Base-by-base conservation (phyloP, 768 basidiomycete genomes). In the Leccinum obscurum region DNA sequence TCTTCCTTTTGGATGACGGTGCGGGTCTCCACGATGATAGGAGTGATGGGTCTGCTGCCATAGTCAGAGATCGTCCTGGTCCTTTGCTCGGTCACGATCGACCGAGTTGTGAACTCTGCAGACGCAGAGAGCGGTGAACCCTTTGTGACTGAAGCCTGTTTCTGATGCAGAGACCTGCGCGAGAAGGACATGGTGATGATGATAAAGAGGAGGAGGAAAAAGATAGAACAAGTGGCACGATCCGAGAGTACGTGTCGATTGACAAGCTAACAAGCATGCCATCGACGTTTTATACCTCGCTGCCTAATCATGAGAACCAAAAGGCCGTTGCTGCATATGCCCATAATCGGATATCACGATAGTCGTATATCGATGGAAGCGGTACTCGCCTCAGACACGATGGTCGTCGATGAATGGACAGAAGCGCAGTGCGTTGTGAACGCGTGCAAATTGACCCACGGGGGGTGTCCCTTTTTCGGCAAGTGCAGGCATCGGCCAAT, bases 1-100 rank as follows among this genome's bases (percentile, higher is more conserved):
- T 68, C 67, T 5, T 72, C 70, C 54, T 65, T 72, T 54, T 63
- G 68, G 44, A 65, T 66, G 9, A 58, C 22, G 14, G 60, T n/a
- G 15, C 64, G 65, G 15, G 65, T 0, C 24, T 68, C 70, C 24
- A 57, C 26, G 0, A 64, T 1, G 11, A 17, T 1, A 1, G 68
- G 68, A 9, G 67, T 70, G 52, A 57, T 37, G 15, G 68, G 60
- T 17, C 68, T 60, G 53, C 57, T 54, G 37, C 67, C 62, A 28
- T 52, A 63, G 48, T 61, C 68, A 32, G 70, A 67, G 14, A 28
- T 0, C 26, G 68, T 65, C 55, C 64, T 70, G 54, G 57, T 52
- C 32, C 62, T 57, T n/a, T 53, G 55, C 41, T 66, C 64, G 34
- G 57, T 52, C 2, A 50, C 37, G 7, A 57, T 4, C 11, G 59